Base-by-base conservation (phyloP, 805 yeast species). In the Maudiozyma serrabonitensis region DNA sequence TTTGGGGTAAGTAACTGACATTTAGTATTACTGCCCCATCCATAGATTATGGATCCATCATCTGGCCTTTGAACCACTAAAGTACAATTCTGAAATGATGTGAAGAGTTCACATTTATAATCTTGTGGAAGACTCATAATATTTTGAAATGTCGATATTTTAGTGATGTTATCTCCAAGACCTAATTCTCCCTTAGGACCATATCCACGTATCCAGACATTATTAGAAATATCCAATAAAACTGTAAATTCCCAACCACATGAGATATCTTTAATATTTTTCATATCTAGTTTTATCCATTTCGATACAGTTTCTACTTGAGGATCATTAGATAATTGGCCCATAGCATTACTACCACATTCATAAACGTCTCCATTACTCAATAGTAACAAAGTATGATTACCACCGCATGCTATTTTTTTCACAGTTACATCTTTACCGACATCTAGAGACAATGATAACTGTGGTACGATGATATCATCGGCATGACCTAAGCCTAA, bases 161-260 rank as follows among this genome's bases (percentile, higher is more conserved):
- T 47, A 3, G 45, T 43, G 0, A 60, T 49, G 2, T 44, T 46
- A 1, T 53, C 51, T 0, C 78, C 82, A 9, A 68, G 52, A 0
- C 95, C 96, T 34, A 88, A 67, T 59, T 87, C 95, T 0, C 96
- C 95, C 50, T 79, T 79, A 0, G 67, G 63, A 0, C 95, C 96
- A 5, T 52, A 35, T 0, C 96, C 96, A 53, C 79, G 69, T 0
- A 72, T 67, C 57, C 65, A 79, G 0, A 88, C 58, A 5, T 64
- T 65, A 47, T 73, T 69, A 0, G 61, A 46, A 0, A 40, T 48
- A 41, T 72, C 69, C 0, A 82, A 73, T 3, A 84, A 63, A 0
- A 84, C 65, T 0, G 84, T 73, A 57, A 71, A 86, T 52, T 82
- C 91, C 95, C 95, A 91, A 0, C 96, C 95, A 41, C 91, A 82